Evolutionary conservation across 139 green algal species (phyloP), one percentile per base, ranked within the genome.

Genomic region (Coelastrella sp.): DNA sequence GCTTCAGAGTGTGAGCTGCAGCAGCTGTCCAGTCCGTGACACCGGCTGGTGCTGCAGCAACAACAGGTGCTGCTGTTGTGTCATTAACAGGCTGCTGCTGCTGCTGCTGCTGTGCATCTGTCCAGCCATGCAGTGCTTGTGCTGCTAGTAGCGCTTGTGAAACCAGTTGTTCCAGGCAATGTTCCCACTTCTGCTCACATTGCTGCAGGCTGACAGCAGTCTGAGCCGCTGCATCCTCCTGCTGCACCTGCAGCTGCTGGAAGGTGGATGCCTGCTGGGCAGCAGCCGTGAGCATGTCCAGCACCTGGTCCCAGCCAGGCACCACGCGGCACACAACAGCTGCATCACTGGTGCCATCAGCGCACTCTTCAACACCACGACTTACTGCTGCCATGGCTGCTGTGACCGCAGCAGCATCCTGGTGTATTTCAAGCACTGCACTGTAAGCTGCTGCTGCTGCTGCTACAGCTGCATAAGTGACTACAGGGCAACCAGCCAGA

Each of bases 61-160:
- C 75, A n/a, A 73, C 81, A 56, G 78, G 58, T 56, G 25, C 66
- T 27, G 6, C 57, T 25, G 65, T 27, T 7, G 74, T 80, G 25
- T 12, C 74, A 86, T 9, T 58, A 73, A 24, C 22, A 73, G 58
- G 9, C n/a, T 59, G 25, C 82, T 24, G 66, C 60, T 75, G 80
- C 80, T 57, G 82, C 82, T 87, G 82, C 82, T 87, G 61, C 82
- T 78, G 74, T 58, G 10, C n/a, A 59, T 8, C 10, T 80, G 74
- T 57, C 12, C 20, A 72, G 68, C 49, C 20, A n/a, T 61, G 79
- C 65, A 87, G 15, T 3, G 89, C 87, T 87, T 98, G 96, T 17
- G 95, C 95, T 95, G 95, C 97, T 20, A 98, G 75, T 79, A 98
- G 93, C 59, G 95, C 85, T 8, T 81, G 35, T 14, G 88, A 83